Conservation (phyloP, 2,329 filamentous ascomycete species). For the Ceratocystis lukuohia region DNA sequence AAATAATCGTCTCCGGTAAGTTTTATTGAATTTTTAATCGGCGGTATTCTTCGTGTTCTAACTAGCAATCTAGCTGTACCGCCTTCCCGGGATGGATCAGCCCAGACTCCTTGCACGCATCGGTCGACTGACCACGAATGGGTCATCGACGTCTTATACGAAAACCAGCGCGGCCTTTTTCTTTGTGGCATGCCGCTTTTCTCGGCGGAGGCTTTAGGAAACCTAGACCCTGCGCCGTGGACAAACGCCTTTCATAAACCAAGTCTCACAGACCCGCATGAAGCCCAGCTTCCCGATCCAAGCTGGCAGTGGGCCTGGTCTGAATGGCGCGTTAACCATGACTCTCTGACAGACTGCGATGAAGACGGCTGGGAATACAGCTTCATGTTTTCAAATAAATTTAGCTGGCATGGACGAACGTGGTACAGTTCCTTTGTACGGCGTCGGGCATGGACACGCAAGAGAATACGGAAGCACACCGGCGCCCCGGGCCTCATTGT, state of each 20-base stretch:
- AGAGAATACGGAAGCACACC: conserved; percentile 51
- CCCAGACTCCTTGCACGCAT: not conserved
- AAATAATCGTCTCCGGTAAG: conserved; percentile 1
- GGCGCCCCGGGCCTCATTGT: conserved; percentile 25
- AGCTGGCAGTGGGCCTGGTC: conserved; percentile 82
- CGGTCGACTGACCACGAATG: conserved; percentile 31
- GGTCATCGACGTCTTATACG: conserved; percentile 78
- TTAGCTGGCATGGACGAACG: conserved; percentile 75
- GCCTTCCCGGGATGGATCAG: not conserved
- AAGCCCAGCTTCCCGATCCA: conserved; percentile 84
- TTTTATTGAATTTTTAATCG: not conserved
- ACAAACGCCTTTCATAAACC: conserved; percentile 54
- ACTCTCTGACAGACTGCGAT: conserved; percentile 56
- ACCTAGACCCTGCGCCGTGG: conserved; percentile 78
- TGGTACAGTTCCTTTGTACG: conserved; percentile 97
- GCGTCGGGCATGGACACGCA: conserved; percentile 73
- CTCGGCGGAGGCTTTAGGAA: conserved; percentile 69
- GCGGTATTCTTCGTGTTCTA: not conserved
- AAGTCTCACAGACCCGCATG: conserved; percentile 57
- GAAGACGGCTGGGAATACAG: conserved; percentile 95
- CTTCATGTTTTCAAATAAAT: conserved; percentile 62
- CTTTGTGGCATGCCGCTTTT: conserved; percentile 85
- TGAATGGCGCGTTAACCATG: conserved; percentile 53
- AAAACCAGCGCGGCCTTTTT: conserved; percentile 87
- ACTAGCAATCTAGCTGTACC: not conserved